Base-by-base conservation (phyloP, 2,329 filamentous ascomycete genomes). In the Lasiodiplodia hormozganensis region DNA sequence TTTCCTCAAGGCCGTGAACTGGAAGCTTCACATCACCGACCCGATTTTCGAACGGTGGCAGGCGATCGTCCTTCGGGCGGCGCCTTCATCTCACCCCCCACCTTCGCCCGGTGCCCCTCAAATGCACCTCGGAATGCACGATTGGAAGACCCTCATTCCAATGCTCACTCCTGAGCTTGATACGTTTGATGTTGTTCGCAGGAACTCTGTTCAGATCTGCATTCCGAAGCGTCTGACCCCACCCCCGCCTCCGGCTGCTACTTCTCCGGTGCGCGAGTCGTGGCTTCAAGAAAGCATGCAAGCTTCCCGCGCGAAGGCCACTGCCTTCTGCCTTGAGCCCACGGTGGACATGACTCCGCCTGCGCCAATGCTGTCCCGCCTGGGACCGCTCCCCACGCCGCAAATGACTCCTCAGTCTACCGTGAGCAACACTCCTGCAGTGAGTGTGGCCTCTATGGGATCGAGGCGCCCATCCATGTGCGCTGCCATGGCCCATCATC, bases 11-110 rank as follows among this genome's bases (percentile, higher is more conserved):
- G 92, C 94, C 56, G 93, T 99, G 71, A 90, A 93, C 79, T 99
- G 95, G 94, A 93, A 94, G 75, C 88, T 99, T 36, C 96, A 99
- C 79, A 95, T 99, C 71, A 91, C 93, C 0, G 94, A 97, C 73
- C 87, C 90, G 3, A 87, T 92, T 11, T 98, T 97, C 82, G 91
- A 96, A 78, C 90, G 92, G 72, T 99, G 96, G 96, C 95, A 93
- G 54, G 93, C 97, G 71, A 91, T 97, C 71, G 92, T 98, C 65
- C 92, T 16, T 92, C 93, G 23, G 49, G 82, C 82, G 1, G 54
- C 56, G 40, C 65, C 65, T 31, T 68, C 65, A 2, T 65, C 62
- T 18, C 81, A 83, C 53, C 81, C 81, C 23, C 78, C 81, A 62
- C 70, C 79, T 11, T 79, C 78, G 47, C 77, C 79, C n/a, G 78